Base-by-base conservation (phyloP, 257 asterid species). In the Anisodus acutangulus region DNA sequence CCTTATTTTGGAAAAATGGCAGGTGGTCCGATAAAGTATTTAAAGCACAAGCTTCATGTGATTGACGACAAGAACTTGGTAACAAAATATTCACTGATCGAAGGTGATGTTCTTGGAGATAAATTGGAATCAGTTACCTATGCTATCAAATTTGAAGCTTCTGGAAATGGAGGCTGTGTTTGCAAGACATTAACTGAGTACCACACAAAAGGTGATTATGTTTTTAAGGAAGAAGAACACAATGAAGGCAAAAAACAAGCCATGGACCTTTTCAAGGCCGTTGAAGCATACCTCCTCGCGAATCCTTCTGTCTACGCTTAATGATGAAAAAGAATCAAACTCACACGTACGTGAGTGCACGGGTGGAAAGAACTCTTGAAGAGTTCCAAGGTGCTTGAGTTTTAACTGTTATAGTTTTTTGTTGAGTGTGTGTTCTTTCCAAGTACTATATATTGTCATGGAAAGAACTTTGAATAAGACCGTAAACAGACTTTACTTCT, bases 41-140 rank as follows among this genome's bases (percentile, higher is more conserved):
- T 80, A 16, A 91, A 89, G 86, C 87, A 90, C 31, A 87, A 84
- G 12, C 83, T 88, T 1, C 90, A 91, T 5, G 83, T 59, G 8
- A 0, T 87, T 49, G 92, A 88, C 84, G 74, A 39, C 4, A 82
- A 85, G 5, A 89, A 86, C 17, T 85, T 88, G 51, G 67, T 79
- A 0, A 82, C 72, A 47, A 86, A 86, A 35, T 88, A 89, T 64
- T 87, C 88, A 63, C 68, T 87, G 1, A 39, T 90, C 1, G 91
- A 86, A n/a, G 93, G 92, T 0, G 92, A 84, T 81, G 88, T 79
- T 64, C 1, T 87, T 31, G 26, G 26, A 22, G 26, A 22, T 22
- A 22, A 22, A 22, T 22, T 22, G 58, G 22, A 15, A 3, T 85
- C 88, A 6, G 72, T 91, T 15, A 57, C 82, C 51, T 85, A 86